Evolutionary conservation across 169 alveolate species (phyloP), one percentile per base, ranked within the genome.

Genomic region (Cystoisospora suis): DNA sequence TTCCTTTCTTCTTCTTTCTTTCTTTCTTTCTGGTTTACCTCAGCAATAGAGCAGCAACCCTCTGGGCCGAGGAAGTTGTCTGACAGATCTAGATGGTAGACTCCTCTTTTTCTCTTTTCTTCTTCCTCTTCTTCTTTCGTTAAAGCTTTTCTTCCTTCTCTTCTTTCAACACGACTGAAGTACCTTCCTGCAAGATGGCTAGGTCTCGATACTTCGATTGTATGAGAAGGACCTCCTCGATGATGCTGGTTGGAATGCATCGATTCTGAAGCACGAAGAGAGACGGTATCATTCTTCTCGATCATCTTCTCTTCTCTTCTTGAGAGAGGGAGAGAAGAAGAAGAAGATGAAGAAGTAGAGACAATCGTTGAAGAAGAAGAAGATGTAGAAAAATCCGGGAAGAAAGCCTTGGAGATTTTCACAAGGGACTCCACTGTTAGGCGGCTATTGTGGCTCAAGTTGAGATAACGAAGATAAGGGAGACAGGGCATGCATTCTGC

Each of bases 401-500:
- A 72, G 83, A 72, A 72, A 46, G 83, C 83, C 56, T 72, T 72
- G 42, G 83, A 46, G 27, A 36, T 53, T 72, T 34, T 34, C 38
- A 72, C 32, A 0, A 72, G 38, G 42, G 83, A 72, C 17, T 12
- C 83, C 15, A 56, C 3, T 17, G 83, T 9, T 27, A 72, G 83
- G 77, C 77, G 77, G 29, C 29, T 23, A 32, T 72, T 72, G 83
- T 38, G 15, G 83, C 56, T 38, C 58, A 72, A 12, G 45, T 38
- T 72, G 47, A 72, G 83, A 5, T 23, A 34, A 34, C 83, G 83
- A 1, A 72, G 83, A 17, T 72, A 12, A 4, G 56, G 53, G 42
- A 72, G 56, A 72, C 83, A 72, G 34, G 83, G 83, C 83, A 72
- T 46, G 45, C 83, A 72, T 53, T 72, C 83, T 34, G 83, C 83